Conservation (phyloP, 208 protist genomes). For the Acanthamoeba sp. region DNA sequence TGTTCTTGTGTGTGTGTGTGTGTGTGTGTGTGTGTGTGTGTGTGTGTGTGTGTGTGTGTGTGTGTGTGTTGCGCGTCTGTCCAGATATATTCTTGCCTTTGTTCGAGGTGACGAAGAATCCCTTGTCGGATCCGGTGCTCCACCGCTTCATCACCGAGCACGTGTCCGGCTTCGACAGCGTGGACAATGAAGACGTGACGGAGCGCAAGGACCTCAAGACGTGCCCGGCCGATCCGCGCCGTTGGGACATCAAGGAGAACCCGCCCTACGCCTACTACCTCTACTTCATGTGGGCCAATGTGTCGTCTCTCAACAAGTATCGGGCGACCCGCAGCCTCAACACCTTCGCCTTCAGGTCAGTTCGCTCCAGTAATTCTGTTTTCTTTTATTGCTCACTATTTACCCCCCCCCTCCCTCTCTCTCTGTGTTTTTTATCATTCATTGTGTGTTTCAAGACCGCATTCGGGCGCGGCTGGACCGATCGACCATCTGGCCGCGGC, state of each 20-base stretch:
- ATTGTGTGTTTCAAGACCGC: constrained; percentile 91
- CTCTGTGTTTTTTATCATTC: background rate
- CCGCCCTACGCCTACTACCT: constrained; percentile 99
- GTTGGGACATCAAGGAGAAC: constrained; percentile 96
- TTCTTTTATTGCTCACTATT: background rate
- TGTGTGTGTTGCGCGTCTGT: too few relatives aligned
- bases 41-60: too few relatives aligned
- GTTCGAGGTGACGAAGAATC: constrained; percentile 98
- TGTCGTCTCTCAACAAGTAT: constrained; percentile 97
- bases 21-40: too few relatives aligned
- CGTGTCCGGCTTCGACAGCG: constrained; percentile 96
- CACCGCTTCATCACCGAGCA: constrained; percentile 55
- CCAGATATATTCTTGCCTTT: constrained; percentile 97
- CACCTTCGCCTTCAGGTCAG: constrained; percentile 52
- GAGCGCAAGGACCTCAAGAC: constrained; percentile 91
- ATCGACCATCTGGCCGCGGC: constrained; percentile 95
- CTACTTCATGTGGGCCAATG: constrained; percentile 99
- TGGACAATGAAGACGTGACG: constrained; percentile 98
- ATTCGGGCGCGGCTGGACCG: constrained; percentile 96
- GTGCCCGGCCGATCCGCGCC: constrained; percentile 81
- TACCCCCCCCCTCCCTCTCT: background rate
- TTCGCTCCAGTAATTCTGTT: background rate
- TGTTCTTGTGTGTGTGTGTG: too few relatives aligned
- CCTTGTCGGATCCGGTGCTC: constrained; percentile 84
- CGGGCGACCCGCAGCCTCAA: constrained; percentile 83